These are phyloP conservation scores for Fonsecaea pugnacius DNA, from an alignment of 2,329 filamentous ascomycete species.

Conservation along the genomic window DNA sequence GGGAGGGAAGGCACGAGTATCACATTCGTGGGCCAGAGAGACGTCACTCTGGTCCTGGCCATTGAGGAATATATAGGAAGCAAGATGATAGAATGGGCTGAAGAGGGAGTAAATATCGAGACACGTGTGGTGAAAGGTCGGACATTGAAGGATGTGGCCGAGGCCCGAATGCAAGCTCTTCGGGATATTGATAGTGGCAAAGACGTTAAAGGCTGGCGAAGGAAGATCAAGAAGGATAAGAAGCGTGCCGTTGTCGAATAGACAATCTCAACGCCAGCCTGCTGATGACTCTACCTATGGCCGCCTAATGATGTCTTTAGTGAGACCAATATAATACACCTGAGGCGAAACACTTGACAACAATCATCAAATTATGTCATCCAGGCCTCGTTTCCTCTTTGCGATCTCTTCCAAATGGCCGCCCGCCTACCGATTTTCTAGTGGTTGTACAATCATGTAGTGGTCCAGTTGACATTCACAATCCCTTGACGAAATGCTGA, in stretches of 20 bases:
- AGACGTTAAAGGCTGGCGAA: constrained; percentile 84
- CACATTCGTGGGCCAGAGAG: constrained; percentile 88
- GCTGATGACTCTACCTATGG: too few relatives aligned
- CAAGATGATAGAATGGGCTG: constrained; percentile 80
- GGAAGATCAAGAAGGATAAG: constrained; percentile 44
- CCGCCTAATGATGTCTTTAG: not conserved
- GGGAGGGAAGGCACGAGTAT: constrained; percentile 81
- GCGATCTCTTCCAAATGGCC: not conserved
- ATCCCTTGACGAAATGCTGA: not conserved
- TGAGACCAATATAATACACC: not conserved
- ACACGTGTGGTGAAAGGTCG: constrained; percentile 81
- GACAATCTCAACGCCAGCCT: not conserved
- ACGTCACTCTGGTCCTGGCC: constrained; percentile 85
- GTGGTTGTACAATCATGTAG: not conserved
- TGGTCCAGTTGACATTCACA: not conserved
- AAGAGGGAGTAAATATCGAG: constrained; percentile 94
- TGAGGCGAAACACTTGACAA: not conserved
- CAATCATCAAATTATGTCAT: not conserved
- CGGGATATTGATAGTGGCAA: constrained; percentile 89
- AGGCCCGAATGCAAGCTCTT: constrained; percentile 91
- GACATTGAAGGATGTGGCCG: constrained; percentile 80
- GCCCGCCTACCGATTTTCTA: not conserved
- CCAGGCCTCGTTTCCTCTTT: not conserved
- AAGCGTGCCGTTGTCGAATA: constrained; percentile 16
- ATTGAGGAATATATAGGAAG: constrained; percentile 84